A percentile compares a stretch with the other conserved stretches of the same genome.
These are phyloP conservation scores for Ceratocystis harringtonii DNA, from an alignment of 2,329 filamentous ascomycete species.

Conservation along the genomic window DNA sequence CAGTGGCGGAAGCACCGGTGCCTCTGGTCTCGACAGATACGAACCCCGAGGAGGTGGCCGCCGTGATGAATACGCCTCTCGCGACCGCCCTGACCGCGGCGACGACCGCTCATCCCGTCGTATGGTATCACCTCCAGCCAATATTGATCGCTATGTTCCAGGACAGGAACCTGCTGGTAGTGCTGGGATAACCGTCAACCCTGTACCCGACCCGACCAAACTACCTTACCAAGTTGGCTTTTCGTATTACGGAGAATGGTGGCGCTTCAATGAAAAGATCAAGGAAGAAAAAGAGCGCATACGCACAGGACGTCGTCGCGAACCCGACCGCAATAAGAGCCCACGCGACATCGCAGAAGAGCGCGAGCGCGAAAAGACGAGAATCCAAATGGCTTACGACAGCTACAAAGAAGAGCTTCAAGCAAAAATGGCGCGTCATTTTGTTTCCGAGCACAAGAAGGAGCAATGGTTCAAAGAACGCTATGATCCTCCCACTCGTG, in stretches of 20 bases:
- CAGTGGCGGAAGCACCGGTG: slow-evolving; percentile 22
- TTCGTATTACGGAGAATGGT: slow-evolving; percentile 77
- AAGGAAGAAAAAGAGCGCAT: slow-evolving; percentile 65
- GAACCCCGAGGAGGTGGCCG: slow-evolving; percentile 41
- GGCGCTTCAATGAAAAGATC: slow-evolving; percentile 66
- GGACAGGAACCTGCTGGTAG: slow-evolving; percentile 43
- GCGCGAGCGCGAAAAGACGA: slow-evolving; percentile 61
- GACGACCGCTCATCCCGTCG: slow-evolving; percentile 43
- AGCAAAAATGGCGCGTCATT: slow-evolving; percentile 68
- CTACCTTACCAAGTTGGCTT: slow-evolving; percentile 71
- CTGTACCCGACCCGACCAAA: slow-evolving; percentile 54
- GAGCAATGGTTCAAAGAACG: slow-evolving; percentile 98
- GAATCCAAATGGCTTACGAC: slow-evolving; percentile 58
- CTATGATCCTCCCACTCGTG: slow-evolving; percentile 71
- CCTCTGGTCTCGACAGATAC: slow-evolving; percentile 49
- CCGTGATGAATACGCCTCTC: slow-evolving; percentile 49
- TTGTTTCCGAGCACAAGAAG: slow-evolving; percentile 81
- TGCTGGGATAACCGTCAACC: slow-evolving; percentile 40
- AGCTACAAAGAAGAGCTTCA: slow-evolving; percentile 53
- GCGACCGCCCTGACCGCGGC: slow-evolving; percentile 33
- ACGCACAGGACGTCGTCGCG: slow-evolving; percentile 52
- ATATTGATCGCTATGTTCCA: slow-evolving; percentile 75
- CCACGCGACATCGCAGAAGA: slow-evolving; percentile 55
- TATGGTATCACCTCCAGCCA: slow-evolving; percentile 47
- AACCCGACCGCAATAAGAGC: slow-evolving; percentile 47